Conservation (phyloP, 768 basidiomycete genomes). For the Trametes cubensis region DNA sequence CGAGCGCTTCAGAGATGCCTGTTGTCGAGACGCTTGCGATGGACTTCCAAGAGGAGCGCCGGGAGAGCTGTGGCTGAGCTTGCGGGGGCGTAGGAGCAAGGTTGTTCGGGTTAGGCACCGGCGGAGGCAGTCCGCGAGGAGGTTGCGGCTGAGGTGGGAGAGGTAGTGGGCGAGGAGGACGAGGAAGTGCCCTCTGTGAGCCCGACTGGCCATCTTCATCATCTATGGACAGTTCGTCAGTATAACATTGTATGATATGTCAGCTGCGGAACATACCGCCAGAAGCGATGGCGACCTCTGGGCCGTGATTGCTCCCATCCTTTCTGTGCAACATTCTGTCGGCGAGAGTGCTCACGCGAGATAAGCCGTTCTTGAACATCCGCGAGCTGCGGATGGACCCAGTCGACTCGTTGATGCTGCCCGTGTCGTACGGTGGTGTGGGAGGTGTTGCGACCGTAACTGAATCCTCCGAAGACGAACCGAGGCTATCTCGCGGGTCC, state of each 20-base stretch:
- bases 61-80: conserved; percentile 14
- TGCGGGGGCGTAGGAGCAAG: conserved; percentile 13
- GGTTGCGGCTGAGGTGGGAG: conserved; percentile 17
- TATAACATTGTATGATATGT: neutral
- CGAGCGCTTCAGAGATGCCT: conserved; percentile 50
- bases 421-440: conserved; percentile 40
- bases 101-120: conserved; percentile 11
- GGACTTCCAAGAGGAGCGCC: conserved; percentile 21
- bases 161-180: conserved; percentile 21
- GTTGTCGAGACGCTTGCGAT: conserved; percentile 23
- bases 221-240: conserved; percentile 9
- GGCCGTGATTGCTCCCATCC: conserved; percentile 23
- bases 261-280: conserved; percentile 10
- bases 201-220: conserved; percentile 19
- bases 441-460: conserved; percentile 62
- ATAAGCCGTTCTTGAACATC: conserved; percentile 31
- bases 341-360: conserved; percentile 32
- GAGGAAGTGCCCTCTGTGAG: conserved; percentile 17
- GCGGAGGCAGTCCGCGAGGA: conserved; percentile 18
- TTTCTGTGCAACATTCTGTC: conserved; percentile 30
- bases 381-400: conserved; percentile 40
- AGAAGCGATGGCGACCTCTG: conserved; percentile 22
- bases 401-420: conserved; percentile 27
- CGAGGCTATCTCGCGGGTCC: conserved; percentile 59
- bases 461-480: conserved; percentile 72